These are phyloP conservation scores for Urtica urens DNA, from an alignment of 306 rosid species.

Conservation along the genomic window DNA sequence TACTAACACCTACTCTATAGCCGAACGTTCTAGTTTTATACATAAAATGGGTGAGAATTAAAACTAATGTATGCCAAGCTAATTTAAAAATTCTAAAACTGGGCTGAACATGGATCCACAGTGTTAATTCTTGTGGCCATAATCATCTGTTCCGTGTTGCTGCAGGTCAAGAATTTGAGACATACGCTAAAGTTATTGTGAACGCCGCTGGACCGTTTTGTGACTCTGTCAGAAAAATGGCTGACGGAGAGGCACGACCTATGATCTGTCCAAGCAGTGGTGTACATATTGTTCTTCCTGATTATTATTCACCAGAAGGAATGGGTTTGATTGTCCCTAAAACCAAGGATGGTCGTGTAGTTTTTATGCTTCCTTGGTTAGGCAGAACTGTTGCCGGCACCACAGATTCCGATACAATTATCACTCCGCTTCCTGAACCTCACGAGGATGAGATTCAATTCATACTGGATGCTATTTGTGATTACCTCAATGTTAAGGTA, in stretches of 20 bases:
- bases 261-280: conserved; percentile 98
- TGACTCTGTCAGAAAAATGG: conserved; percentile 78
- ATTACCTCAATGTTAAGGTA: conserved; percentile 91
- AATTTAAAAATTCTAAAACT: too few species aligned
- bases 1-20: too few species aligned
- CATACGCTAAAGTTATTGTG: conserved; percentile 90
- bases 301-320: conserved; percentile 97
- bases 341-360: conserved; percentile 96
- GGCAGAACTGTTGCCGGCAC: conserved; percentile 98
- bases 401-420: conserved; percentile 78
- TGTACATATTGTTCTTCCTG: conserved; percentile 91
- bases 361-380: conserved; percentile 98
- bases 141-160: conserved; percentile 14
- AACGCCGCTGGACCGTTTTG: conserved; percentile 98
- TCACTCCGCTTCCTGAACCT: conserved; percentile 88
- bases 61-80: too few species aligned
- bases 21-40: too few species aligned
- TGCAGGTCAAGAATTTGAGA: conserved; percentile 78
- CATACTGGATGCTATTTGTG: conserved; percentile 88
- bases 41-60: too few species aligned
- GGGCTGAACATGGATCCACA: too few species aligned
- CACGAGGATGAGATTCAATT: conserved; percentile 94
- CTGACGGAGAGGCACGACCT: conserved; percentile 43
- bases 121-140: conserved; percentile 8
- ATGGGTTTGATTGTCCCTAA: conserved; percentile 98